phyloP scores from a whole-genome alignment of 208 protist species.

The Acanthamoeba triangularis region DNA sequence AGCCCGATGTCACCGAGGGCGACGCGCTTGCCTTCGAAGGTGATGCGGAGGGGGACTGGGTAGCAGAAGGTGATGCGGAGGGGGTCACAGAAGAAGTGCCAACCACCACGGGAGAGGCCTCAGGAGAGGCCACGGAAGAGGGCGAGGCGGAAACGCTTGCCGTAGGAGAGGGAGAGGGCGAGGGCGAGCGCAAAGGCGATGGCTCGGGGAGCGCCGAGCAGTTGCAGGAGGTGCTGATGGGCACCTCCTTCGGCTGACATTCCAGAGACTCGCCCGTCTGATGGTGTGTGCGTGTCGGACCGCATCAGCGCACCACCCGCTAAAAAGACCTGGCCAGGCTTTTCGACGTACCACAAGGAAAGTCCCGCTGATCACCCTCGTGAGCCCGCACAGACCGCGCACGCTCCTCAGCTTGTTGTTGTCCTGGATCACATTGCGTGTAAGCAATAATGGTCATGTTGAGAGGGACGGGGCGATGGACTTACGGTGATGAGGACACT shows the following conservation, averaged over 20 bases:
- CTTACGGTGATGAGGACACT: background rate
- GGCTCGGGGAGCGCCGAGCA: background rate
- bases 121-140: background rate
- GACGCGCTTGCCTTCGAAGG: background rate
- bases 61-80: background rate
- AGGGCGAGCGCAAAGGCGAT: background rate
- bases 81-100: background rate
- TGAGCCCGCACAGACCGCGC: background rate
- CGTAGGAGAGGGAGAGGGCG: background rate
- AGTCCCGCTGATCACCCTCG: background rate
- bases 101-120: background rate
- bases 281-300: background rate
- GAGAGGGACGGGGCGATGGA: background rate
- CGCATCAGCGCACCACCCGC: background rate
- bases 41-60: background rate
- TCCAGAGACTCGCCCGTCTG: background rate
- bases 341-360: background rate
- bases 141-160: background rate
- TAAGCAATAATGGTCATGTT: background rate
- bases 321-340: background rate
- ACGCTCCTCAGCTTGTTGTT: constrained; percentile 1
- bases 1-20: background rate
- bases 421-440: background rate
- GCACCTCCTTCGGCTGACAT: background rate
- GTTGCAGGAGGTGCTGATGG: background rate